Conservation (phyloP, 1,284 basidiomycete species). For the Thelephora terrestris region DNA sequence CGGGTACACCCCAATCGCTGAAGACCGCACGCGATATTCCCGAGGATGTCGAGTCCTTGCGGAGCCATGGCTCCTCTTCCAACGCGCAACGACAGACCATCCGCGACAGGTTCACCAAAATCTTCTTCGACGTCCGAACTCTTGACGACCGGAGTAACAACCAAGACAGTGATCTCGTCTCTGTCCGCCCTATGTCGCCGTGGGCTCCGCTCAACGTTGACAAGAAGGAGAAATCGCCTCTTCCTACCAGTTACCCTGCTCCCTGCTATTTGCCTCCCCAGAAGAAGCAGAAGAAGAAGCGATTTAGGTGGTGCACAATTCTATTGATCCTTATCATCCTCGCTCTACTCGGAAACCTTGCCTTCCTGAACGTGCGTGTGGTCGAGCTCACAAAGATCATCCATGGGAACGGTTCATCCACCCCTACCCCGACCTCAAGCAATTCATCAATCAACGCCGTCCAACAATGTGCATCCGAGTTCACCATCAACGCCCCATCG, state of each 20-base stretch:
- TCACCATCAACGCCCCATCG: conserved; percentile 34
- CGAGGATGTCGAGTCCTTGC: not conserved
- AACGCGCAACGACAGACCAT: conserved; percentile 5
- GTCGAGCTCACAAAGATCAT: conserved; percentile 8
- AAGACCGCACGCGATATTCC: not conserved
- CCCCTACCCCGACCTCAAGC: conserved; percentile 7
- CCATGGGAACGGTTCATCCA: conserved; percentile 3
- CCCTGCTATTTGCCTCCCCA: not conserved
- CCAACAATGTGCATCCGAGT: conserved; percentile 38
- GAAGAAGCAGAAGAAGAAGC: conserved; percentile 22
- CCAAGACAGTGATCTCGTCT: conserved; percentile 19
- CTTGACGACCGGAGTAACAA: conserved; percentile 7
- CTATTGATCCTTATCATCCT: conserved; percentile 32
- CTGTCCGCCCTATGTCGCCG: conserved; percentile 20
- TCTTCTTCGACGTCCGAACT: conserved; percentile 28
- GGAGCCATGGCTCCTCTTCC: not conserved
- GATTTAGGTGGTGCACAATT: conserved; percentile 12
- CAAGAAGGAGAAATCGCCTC: conserved; percentile 18
- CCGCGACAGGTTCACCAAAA: conserved; percentile 26
- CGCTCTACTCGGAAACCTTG: conserved; percentile 30
- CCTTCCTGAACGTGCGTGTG: conserved; percentile 31
- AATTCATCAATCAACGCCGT: conserved; percentile 15
- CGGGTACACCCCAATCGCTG: not conserved
- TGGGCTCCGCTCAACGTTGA: conserved; percentile 33
- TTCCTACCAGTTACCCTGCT: not conserved